Evolutionary conservation across 805 yeast genomes (phyloP).

Genomic region (Tanozyma kutaoensis): DNA sequence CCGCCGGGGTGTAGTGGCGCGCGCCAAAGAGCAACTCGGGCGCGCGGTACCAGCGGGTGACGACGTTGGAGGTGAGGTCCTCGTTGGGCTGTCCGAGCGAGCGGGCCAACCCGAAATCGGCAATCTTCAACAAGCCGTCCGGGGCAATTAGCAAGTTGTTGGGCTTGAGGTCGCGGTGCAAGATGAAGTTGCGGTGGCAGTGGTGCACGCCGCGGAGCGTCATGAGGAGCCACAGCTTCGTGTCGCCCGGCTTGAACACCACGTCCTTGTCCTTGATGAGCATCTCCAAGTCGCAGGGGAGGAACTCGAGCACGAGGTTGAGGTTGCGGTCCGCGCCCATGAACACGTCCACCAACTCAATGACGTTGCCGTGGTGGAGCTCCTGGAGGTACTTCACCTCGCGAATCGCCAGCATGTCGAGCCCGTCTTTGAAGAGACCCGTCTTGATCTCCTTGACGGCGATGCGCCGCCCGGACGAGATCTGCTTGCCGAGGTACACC

Average conservation of each 20-base stretch:
- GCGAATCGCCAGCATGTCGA: constrained; percentile 95
- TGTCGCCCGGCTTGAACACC: constrained; percentile 73
- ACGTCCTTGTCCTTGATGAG: constrained; percentile 68
- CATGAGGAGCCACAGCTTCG: constrained; percentile 91
- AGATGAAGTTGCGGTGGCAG: constrained; percentile 80
- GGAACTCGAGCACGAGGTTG: constrained; percentile 82
- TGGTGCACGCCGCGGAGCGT: constrained; percentile 90
- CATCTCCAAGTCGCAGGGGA: constrained; percentile 87
- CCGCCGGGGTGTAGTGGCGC: constrained; percentile 28
- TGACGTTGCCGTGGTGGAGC: constrained; percentile 60
- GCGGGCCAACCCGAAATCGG: constrained; percentile 95
- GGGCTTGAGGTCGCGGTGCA: constrained; percentile 92
- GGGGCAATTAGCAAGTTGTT: constrained; percentile 81
- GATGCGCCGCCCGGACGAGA: constrained; percentile 40
- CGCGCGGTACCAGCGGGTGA: constrained; percentile 95
- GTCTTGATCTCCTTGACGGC: constrained; percentile 96
- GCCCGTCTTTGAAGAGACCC: constrained; percentile 87
- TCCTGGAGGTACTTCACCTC: constrained; percentile 86
- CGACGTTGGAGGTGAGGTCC: constrained; percentile 81
- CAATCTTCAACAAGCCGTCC: constrained; percentile 78
- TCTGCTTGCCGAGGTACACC: constrained; percentile 72
- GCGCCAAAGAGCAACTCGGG: constrained; percentile 39
- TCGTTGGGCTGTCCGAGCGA: constrained; percentile 64
- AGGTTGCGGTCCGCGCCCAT: constrained; percentile 44
- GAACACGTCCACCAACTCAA: constrained; percentile 81